These are phyloP conservation scores for Geotrichum cucujoidarum DNA, from an alignment of 1,139 yeast genomes.

Conservation along the genomic window DNA sequence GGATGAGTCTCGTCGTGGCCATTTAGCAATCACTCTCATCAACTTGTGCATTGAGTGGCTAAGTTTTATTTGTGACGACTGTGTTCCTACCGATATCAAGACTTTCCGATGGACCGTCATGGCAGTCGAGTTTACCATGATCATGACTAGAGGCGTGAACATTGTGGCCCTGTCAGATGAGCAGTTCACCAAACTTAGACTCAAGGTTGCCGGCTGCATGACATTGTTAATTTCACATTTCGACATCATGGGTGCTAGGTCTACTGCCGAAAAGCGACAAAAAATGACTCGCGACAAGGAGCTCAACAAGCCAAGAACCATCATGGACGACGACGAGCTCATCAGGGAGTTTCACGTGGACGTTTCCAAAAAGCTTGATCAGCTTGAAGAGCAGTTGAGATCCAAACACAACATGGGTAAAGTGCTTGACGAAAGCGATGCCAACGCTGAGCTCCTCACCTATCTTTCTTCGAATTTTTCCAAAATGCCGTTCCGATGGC, in stretches of 20 bases:
- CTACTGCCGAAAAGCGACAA: constrained; percentile 61
- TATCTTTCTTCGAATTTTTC: constrained; percentile 86
- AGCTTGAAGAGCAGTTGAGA: constrained; percentile 53
- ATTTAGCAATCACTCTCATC: constrained; percentile 67
- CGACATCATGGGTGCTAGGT: constrained; percentile 97
- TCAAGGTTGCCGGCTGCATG: constrained; percentile 93
- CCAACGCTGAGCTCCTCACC: constrained; percentile 81
- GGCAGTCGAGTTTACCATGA: constrained; percentile 95
- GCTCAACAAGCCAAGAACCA: constrained; percentile 16
- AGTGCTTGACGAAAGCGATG: constrained; percentile 80
- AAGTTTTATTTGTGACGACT: constrained; percentile 86
- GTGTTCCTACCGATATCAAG: constrained; percentile 83
- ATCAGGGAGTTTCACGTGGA: constrained; percentile 53
- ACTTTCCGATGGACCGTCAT: constrained; percentile 95
- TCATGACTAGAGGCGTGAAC: constrained; percentile 86
- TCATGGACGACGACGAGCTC: constrained; percentile 56
- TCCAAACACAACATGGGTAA: constrained; percentile 64
- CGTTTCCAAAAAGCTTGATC: constrained; percentile 54
- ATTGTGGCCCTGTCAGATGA: constrained; percentile 74
- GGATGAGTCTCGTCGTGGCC: constrained; percentile 62
- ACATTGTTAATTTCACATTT: constrained; percentile 88
- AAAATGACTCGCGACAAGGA: constrained; percentile 22
- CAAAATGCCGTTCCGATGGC: constrained; percentile 93
- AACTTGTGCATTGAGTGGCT: constrained; percentile 86
- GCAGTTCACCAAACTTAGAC: constrained; percentile 65